A percentile compares a stretch with the other conserved stretches of the same genome.
Evolutionary conservation across 2,329 filamentous ascomycete species (phyloP).

Genomic region (Xylariaceae sp.): DNA sequence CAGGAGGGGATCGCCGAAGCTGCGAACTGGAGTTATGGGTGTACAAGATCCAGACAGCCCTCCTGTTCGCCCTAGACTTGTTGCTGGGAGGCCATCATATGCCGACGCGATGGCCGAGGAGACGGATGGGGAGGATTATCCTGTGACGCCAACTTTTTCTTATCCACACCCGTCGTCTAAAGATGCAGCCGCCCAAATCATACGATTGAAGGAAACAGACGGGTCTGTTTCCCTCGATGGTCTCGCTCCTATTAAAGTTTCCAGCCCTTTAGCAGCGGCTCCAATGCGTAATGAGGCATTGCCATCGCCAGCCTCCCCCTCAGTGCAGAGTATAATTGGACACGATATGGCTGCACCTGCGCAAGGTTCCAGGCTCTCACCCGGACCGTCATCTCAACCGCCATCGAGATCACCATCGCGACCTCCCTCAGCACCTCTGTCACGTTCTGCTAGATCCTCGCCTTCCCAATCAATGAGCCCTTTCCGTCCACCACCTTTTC

Average conservation of each 20-base stretch:
- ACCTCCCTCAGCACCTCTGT: slow-evolving; percentile 24
- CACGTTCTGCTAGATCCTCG: slow-evolving; percentile 38
- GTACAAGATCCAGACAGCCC: slow-evolving; percentile 37
- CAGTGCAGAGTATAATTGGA: slow-evolving; percentile 7
- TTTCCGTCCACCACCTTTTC: slow-evolving; percentile 39
- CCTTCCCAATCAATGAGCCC: slow-evolving; percentile 35
- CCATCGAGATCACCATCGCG: slow-evolving; percentile 24
- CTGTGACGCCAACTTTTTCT: slow-evolving; percentile 40
- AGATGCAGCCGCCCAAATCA: slow-evolving; percentile 43
- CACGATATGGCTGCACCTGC: slow-evolving; percentile 5
- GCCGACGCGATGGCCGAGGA: slow-evolving; percentile 40
- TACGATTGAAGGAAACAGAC: slow-evolving; percentile 39
- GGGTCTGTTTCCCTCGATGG: slow-evolving; percentile 36
- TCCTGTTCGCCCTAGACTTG: slow-evolving; percentile 39
- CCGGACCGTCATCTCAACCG: slow-evolving; percentile 23
- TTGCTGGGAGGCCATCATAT: slow-evolving; percentile 44
- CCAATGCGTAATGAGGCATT: slow-evolving; percentile 27
- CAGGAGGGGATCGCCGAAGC: slow-evolving; percentile 42
- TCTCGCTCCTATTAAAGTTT: slow-evolving; percentile 37
- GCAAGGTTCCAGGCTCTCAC: slow-evolving; percentile 8
- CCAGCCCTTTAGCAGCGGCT: slow-evolving; percentile 34
- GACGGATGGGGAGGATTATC: slow-evolving; percentile 34
- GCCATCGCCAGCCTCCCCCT: slow-evolving; percentile 3
- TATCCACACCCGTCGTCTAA: slow-evolving; percentile 41
- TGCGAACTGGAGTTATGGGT: slow-evolving; percentile 36